A percentile compares a stretch with the other conserved stretches of the same genome.
These are phyloP conservation scores for Arctostaphylos glauca DNA, from an alignment of 148 eudicot species.

Conservation along the genomic window DNA sequence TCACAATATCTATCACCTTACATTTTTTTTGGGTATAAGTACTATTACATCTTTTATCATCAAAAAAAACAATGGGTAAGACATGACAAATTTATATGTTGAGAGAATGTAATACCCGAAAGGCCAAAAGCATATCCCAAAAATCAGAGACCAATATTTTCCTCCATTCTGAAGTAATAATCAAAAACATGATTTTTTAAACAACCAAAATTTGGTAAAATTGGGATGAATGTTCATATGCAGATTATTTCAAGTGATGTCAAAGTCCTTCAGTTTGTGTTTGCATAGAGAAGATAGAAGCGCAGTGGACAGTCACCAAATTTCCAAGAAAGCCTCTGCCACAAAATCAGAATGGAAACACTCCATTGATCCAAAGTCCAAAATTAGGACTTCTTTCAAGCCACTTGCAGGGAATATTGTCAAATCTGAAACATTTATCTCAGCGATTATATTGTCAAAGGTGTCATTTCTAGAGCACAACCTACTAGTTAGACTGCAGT, in stretches of 20 bases:
- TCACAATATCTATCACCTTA: not conserved
- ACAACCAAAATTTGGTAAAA: not conserved
- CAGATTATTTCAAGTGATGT: not conserved
- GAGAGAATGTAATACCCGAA: not conserved
- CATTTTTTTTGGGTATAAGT: too few species aligned
- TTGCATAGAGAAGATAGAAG: not conserved
- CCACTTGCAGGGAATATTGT: not conserved
- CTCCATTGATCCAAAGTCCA: not conserved
- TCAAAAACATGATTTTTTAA: not conserved
- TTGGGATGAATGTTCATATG: not conserved
- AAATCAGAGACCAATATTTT: not conserved
- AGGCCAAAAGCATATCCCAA: not conserved
- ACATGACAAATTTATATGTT: not conserved
- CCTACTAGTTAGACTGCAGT: not conserved
- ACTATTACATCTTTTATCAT: too few species aligned
- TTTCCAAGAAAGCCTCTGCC: slow-evolving; percentile 10
- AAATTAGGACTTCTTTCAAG: not conserved
- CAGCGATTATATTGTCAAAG: not conserved
- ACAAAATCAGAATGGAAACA: not conserved
- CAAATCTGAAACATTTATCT: not conserved
- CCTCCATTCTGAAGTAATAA: not conserved
- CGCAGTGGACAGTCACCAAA: not conserved
- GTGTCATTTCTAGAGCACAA: not conserved
- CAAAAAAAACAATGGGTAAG: not conserved
- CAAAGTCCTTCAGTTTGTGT: not conserved